Conservation (phyloP, 331 rosid genomes). For the Spiraea crenata region DNA sequence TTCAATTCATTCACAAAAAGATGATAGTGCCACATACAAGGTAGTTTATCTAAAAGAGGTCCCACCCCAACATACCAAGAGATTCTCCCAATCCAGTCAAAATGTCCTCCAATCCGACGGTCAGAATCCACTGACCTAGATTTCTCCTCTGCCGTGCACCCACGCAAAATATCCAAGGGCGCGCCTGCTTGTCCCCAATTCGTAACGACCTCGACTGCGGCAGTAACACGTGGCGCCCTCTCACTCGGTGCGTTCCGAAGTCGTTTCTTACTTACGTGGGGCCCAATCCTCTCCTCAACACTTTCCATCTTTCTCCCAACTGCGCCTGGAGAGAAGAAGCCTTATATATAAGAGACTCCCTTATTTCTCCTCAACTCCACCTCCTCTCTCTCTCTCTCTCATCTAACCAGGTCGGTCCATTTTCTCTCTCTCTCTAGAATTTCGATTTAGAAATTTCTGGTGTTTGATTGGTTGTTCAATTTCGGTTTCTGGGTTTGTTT, state of each 20-base stretch:
- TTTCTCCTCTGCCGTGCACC: not conserved
- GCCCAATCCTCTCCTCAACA: slow-evolving; percentile 24
- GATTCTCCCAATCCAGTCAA: not conserved
- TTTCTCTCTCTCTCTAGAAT: slow-evolving; percentile 9
- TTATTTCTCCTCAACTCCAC: not conserved
- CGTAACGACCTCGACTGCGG: not conserved
- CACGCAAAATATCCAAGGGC: not conserved
- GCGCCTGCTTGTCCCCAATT: not conserved
- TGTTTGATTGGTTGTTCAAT: slow-evolving; percentile 5
- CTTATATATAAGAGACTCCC: not conserved
- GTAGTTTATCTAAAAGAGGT: not conserved
- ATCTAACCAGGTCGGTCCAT: slow-evolving; percentile 22
- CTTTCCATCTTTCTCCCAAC: slow-evolving; percentile 16
- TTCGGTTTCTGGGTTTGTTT: not conserved
- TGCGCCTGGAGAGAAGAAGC: slow-evolving; percentile 4
- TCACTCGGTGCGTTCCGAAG: not conserved
- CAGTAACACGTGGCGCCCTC: slow-evolving; percentile 9
- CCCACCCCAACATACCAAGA: not conserved
- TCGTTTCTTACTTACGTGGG: slow-evolving; percentile 24
- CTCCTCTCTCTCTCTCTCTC: slow-evolving; percentile 1
- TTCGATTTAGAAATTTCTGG: slow-evolving; percentile 4
- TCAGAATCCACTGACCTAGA: not conserved
- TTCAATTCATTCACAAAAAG: not conserved
- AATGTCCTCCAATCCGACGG: not conserved
- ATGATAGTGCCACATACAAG: not conserved